A percentile compares a stretch with the other conserved stretches of the same genome.
phyloP scores from a whole-genome alignment of 176 grass and related monocot species.

The Hordeum marinum region DNA sequence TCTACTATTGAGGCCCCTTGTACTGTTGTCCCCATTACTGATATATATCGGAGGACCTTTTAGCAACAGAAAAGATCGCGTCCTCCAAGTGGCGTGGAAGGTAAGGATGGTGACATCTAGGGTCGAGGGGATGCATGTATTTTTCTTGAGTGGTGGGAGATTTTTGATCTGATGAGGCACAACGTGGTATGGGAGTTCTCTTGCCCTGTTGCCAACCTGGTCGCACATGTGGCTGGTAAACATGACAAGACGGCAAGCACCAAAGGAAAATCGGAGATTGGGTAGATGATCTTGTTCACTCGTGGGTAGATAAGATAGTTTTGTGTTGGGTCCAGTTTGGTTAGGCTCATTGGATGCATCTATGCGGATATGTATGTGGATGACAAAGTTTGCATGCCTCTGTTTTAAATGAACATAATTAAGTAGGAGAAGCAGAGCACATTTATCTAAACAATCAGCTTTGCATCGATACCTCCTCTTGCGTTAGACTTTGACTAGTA shows the following conservation, averaged over 20 bases:
- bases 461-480: neutral
- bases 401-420: neutral
- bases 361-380: neutral
- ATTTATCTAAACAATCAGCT: neutral
- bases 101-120: slow-evolving; percentile 5
- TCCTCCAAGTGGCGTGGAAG: slow-evolving; percentile 16
- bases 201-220: neutral
- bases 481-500: neutral
- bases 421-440: neutral
- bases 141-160: neutral
- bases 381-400: neutral
- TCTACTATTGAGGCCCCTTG: no score
- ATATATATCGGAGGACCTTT: no score
- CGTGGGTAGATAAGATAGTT: neutral
- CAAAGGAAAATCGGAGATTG: neutral
- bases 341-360: neutral
- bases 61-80: no score
- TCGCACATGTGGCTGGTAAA: neutral
- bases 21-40: no score
- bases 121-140: neutral
- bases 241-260: neutral
- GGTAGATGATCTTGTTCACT: neutral
- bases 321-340: neutral
- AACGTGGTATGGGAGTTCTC: neutral
- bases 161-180: neutral